Base-by-base conservation (phyloP, 1,139 yeast genomes). In the Meyerozyma guilliermondii region DNA sequence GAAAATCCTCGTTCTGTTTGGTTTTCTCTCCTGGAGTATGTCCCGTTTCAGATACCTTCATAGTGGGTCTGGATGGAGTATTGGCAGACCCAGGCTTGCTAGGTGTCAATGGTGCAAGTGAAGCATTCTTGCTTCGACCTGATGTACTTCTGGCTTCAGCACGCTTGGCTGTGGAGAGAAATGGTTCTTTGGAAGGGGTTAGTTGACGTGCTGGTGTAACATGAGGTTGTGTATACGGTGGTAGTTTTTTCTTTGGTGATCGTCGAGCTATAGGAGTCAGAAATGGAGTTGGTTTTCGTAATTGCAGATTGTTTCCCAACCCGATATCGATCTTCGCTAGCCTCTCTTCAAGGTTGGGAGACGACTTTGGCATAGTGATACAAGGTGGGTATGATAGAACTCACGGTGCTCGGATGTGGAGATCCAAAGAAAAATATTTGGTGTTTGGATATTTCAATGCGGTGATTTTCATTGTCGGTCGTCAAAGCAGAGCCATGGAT, bases 111-210 rank as follows among this genome's bases (percentile, higher is more conserved):
- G 36, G 36, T 9, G 34, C 34, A 13, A n/a, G 17, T 6, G 34
- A n/a, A 5, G 5, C 36, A 17, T 16, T 17, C 14, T 13, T 33
- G 14, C 10, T 9, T 30, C 17, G 17, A 30, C 20, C 20, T 9
- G 34, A 30, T 2, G 24, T 11, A 18, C 36, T 33, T 13, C 36
- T 33, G n/a, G 36, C 36, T 33, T 33, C 36, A 11, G 36, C 36
- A 5, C 36, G 36, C 7, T 20, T 33, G 10, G 36, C 36, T 2
- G 36, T 33, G 23, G 36, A 33, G n/a, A 33, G 24, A n/a, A 11
- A 33, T 7, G 36, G 36, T 6, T 33, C 16, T 10, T 33, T 33
- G 7, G 36, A 33, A 9, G 36, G 36, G 36, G 36, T 33, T 14
- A 33, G 16, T 33, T 33, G 36, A 23, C 36, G 36, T 33, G 13